These are phyloP conservation scores for Citrus medica DNA, from an alignment of 345 rosid genomes.

Conservation along the genomic window DNA sequence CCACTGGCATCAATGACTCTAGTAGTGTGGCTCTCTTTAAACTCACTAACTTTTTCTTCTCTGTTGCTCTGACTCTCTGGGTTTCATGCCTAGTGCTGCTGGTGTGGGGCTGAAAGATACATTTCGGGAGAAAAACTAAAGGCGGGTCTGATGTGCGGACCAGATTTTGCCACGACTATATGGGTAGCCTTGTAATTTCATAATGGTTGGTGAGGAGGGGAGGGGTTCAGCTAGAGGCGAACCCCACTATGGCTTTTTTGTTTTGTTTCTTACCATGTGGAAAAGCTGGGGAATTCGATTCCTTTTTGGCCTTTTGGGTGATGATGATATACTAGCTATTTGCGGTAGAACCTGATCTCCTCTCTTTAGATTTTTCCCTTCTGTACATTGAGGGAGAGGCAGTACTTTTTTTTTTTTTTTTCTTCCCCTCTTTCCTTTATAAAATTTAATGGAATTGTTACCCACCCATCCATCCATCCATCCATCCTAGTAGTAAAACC, in stretches of 20 bases:
- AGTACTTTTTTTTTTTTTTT: conserved; percentile 4
- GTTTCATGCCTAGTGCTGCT: conserved; percentile 20
- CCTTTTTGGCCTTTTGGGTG: conserved; percentile 17
- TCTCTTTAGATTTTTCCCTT: conserved; percentile 18
- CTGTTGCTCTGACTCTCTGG: conserved; percentile 1
- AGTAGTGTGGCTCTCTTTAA: conserved; percentile 6
- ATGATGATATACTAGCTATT: background rate
- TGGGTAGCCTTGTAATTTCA: conserved; percentile 20
- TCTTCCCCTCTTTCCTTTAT: background rate
- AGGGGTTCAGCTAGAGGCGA: conserved; percentile 16
- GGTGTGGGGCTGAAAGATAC: conserved; percentile 20
- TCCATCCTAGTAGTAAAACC: background rate
- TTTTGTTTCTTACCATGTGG: background rate
- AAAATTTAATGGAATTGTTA: background rate
- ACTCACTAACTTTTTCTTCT: conserved; percentile 14
- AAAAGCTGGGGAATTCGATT: conserved; percentile 41
- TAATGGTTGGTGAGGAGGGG: background rate
- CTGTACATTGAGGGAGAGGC: conserved; percentile 36
- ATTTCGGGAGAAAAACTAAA: background rate
- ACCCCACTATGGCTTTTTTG: conserved; percentile 20
- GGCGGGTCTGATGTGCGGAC: conserved; percentile 27
- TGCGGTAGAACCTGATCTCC: conserved; percentile 9
- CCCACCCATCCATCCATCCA: background rate
- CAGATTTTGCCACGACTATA: conserved; percentile 37
- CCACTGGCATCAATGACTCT: conserved; percentile 16